phyloP scores from a whole-genome alignment of 2,329 filamentous ascomycete species.

The Fusarium nematophilum region DNA sequence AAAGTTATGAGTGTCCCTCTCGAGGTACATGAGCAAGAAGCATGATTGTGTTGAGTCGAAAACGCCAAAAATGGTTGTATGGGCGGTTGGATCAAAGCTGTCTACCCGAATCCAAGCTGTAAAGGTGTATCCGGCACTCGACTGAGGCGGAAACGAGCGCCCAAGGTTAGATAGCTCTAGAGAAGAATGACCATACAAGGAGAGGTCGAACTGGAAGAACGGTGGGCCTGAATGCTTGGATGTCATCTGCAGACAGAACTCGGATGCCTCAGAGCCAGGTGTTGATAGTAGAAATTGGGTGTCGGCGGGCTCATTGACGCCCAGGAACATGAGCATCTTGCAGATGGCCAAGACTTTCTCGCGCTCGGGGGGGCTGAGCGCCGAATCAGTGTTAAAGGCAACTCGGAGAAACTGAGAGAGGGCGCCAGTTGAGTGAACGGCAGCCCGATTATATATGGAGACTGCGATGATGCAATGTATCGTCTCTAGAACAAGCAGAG shows the following conservation, averaged over 20 bases:
- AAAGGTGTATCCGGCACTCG: constrained; percentile 88
- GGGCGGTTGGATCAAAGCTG: constrained; percentile 82
- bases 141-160: constrained; percentile 83
- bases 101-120: constrained; percentile 91
- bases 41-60: constrained; percentile 93
- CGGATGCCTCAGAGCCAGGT: constrained; percentile 65
- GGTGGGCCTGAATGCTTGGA: constrained; percentile 80
- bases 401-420: constrained; percentile 74
- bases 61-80: constrained; percentile 95
- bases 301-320: constrained; percentile 84
- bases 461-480: constrained; percentile 67
- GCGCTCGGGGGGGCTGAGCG: constrained; percentile 66
- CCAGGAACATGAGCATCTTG: constrained; percentile 76
- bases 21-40: constrained; percentile 92
- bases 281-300: constrained; percentile 77
- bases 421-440: constrained; percentile 78
- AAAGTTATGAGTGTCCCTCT: constrained; percentile 92
- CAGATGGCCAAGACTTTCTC: constrained; percentile 74
- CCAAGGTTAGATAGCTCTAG: constrained; percentile 90
- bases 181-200: constrained; percentile 86
- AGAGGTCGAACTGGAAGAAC: constrained; percentile 94
- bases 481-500: constrained; percentile 73
- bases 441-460: constrained; percentile 76
- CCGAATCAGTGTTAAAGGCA: constrained; percentile 65
- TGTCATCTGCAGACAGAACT: constrained; percentile 80